Base-by-base conservation (phyloP, 257 asterid species). In the Petunia axillaris region DNA sequence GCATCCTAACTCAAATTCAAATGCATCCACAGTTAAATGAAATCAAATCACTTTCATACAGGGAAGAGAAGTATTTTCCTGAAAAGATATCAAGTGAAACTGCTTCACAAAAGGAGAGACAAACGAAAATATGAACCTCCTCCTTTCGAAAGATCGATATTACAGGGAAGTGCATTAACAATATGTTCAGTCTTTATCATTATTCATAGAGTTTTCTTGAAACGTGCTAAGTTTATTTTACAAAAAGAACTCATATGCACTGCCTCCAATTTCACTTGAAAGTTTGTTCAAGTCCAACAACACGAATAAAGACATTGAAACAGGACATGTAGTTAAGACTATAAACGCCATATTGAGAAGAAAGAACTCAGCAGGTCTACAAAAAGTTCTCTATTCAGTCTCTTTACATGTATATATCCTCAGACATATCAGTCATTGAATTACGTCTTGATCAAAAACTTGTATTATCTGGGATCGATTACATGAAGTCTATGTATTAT, bases 1-100 rank as follows among this genome's bases (percentile, higher is more conserved):
- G 62, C 77, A 3, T 73, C 77, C 58, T 13, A 35, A 50, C 46
- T 48, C 46, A 73, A 50, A 73, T 50, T 35, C 36, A 73, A 73
- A 50, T 73, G 62, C 78, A 73, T 50, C 13, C 77, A 60, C 46
- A 50, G 50, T 50, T 48, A 44, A 67, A 39, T 39, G n/a, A 4
- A 13, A 65, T 39, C 74, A 65, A 25, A 46, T n/a, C 55, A 8
- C 55, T 41, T 43, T 5, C 15, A 67, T 41, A 15, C 15, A n/a
- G 55, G 75, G 3, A 8, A 67, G 38, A 67, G 15, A 67, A 41
- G n/a, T n/a, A 43, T 43, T 43, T 67, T 54, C 55, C 43, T 43
- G n/a, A 67, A 67, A 43, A 4, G 36, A 1, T 52, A 67, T n/a
- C 75, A 43, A 41, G 75, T n/a, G 39, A 15, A 67, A 15, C 75